These are phyloP conservation scores for Aspergillus sparsus DNA, from an alignment of 495 filamentous ascomycete genomes.

Conservation along the genomic window DNA sequence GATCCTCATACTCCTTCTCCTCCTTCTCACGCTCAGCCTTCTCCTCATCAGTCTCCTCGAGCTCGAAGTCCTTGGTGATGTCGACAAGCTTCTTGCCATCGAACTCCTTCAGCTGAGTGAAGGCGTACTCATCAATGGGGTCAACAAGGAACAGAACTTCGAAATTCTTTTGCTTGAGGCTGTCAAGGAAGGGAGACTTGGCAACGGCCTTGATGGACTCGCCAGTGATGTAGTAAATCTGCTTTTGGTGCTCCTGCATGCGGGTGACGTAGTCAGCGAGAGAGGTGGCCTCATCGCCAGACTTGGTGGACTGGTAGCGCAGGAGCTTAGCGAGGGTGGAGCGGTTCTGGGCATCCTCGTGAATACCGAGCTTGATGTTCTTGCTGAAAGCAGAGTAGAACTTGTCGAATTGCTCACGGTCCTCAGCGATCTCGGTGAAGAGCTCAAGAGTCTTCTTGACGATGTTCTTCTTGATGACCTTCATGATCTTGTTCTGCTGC, in stretches of 20 bases:
- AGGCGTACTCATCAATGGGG: slow-evolving; percentile 99
- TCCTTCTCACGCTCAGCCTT: slow-evolving; percentile 94
- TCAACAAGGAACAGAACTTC: slow-evolving; percentile 99
- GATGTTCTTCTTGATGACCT: slow-evolving; percentile 99
- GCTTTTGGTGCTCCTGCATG: slow-evolving; percentile 99
- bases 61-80: slow-evolving; percentile 99
- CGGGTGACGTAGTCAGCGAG: slow-evolving; percentile 95
- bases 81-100: slow-evolving; percentile 99
- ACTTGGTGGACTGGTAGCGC: slow-evolving; percentile 98
- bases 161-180: slow-evolving; percentile 99
- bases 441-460: slow-evolving; percentile 99
- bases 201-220: slow-evolving; percentile 97
- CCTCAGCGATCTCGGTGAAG: slow-evolving; percentile 97
- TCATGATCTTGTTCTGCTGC: slow-evolving; percentile 99
- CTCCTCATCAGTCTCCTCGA: slow-evolving; percentile 99
- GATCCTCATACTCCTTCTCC: slow-evolving; percentile 94
- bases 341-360: slow-evolving; percentile 99
- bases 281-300: slow-evolving; percentile 92
- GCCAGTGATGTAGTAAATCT: slow-evolving; percentile 99
- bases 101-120: slow-evolving; percentile 99
- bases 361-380: slow-evolving; percentile 99
- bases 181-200: slow-evolving; percentile 98
- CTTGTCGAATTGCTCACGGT: slow-evolving; percentile 99
- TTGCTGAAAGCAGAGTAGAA: slow-evolving; percentile 99
- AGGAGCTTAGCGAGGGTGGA: slow-evolving; percentile 92